phyloP scores from a whole-genome alignment of 352 stramenopile species.

The Plasmopara muralis region DNA sequence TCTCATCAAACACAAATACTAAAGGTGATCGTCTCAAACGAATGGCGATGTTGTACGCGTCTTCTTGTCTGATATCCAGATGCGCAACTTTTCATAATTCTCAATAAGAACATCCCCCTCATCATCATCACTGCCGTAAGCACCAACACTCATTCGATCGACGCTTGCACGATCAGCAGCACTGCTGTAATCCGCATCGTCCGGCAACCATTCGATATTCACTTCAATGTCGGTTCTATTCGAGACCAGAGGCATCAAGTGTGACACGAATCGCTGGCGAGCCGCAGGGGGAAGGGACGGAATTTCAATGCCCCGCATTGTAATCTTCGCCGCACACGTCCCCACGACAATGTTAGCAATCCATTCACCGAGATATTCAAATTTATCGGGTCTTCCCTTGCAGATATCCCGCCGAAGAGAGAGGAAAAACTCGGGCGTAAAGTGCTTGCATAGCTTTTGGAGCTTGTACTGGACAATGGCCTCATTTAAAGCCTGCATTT shows the following conservation, averaged over 20 bases:
- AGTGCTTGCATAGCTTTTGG: slow-evolving; percentile 67
- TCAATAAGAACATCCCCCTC: slow-evolving; percentile 12
- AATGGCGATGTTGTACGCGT: slow-evolving; percentile 71
- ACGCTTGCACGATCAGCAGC: slow-evolving; percentile 26
- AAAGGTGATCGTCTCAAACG: slow-evolving; percentile 16
- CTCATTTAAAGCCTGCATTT: slow-evolving; percentile 62
- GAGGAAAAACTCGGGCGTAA: slow-evolving; percentile 65
- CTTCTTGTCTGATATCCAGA: slow-evolving; percentile 87
- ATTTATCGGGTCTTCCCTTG: slow-evolving; percentile 73
- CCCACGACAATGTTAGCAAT: slow-evolving; percentile 74
- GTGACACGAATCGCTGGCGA: slow-evolving; percentile 64
- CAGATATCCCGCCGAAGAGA: slow-evolving; percentile 73
- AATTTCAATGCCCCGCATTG: slow-evolving; percentile 74
- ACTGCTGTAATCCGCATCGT: slow-evolving; percentile 39
- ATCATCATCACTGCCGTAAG: slow-evolving; percentile 23
- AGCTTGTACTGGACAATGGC: slow-evolving; percentile 66
- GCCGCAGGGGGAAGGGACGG: slow-evolving; percentile 42
- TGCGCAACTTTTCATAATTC: slow-evolving; percentile 73
- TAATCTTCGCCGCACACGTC: slow-evolving; percentile 62
- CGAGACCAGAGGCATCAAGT: slow-evolving; percentile 75
- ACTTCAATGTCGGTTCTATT: slow-evolving; percentile 80
- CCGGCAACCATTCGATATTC: slow-evolving; percentile 75
- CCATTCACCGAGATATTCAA: slow-evolving; percentile 77
- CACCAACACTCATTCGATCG: slow-evolving; percentile 31
- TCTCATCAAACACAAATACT: neutral